A percentile compares a stretch with the other conserved stretches of the same genome.
These are phyloP conservation scores for Tolypocladium ovalisporum DNA, from an alignment of 2,329 filamentous ascomycete species.

Conservation along the genomic window DNA sequence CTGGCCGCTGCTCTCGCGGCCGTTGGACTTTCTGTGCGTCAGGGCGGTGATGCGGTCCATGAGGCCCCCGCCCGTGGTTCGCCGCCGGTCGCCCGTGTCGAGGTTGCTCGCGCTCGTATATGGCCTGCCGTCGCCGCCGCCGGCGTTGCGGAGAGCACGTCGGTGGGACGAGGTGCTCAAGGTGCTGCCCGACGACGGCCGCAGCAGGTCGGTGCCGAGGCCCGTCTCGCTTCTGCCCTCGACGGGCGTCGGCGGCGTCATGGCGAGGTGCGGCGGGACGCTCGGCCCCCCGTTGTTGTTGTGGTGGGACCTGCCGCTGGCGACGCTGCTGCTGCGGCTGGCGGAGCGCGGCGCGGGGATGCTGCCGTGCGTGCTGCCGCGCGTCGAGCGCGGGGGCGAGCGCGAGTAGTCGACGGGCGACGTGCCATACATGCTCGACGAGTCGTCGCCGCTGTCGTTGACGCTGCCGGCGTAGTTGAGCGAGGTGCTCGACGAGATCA, in stretches of 20 bases:
- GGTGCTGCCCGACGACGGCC: slow-evolving; percentile 21
- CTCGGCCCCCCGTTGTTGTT: slow-evolving; percentile 13
- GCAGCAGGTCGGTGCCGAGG: slow-evolving; percentile 18
- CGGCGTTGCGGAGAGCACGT: slow-evolving; percentile 5
- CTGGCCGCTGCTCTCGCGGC: slow-evolving; percentile 11
- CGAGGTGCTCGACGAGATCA: slow-evolving; percentile 34
- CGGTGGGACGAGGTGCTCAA: slow-evolving; percentile 10
- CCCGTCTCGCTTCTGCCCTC: slow-evolving; percentile 14
- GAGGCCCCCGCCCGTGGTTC: slow-evolving; percentile 17
- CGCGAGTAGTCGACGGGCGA: slow-evolving; percentile 48
- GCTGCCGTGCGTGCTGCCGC: slow-evolving; percentile 36
- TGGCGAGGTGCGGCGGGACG: slow-evolving; percentile 31
- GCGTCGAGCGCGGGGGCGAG: slow-evolving; percentile 43
- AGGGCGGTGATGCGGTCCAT: slow-evolving; percentile 25
- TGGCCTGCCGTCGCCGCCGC: slow-evolving; percentile 14
- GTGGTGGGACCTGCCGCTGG: slow-evolving; percentile 32
- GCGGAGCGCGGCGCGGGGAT: slow-evolving; percentile 31
- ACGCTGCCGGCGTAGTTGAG: slow-evolving; percentile 28
- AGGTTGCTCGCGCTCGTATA: slow-evolving; percentile 19
- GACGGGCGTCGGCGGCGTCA: slow-evolving; percentile 35
- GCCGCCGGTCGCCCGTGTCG: slow-evolving; percentile 14
- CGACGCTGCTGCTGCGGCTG: slow-evolving; percentile 43
- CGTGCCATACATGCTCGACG: slow-evolving; percentile 40
- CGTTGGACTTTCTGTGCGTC: slow-evolving; percentile 16
- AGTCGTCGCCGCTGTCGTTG: slow-evolving; percentile 47